Evolutionary conservation across 2,329 filamentous ascomycete genomes (phyloP), one percentile per base, ranked within the genome.

Genomic region (Venturia oleaginea): DNA sequence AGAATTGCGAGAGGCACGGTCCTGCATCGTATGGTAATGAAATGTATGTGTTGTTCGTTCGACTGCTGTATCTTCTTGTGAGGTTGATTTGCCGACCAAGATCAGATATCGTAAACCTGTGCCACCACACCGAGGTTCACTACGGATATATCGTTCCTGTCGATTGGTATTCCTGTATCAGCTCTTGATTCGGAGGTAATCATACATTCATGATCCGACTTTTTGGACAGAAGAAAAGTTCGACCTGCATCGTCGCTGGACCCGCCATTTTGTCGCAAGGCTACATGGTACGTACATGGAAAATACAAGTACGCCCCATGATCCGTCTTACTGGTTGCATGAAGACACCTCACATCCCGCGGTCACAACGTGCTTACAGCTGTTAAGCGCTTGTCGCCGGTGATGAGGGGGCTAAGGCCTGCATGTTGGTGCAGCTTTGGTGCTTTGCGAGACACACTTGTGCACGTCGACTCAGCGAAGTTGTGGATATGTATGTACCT

Each of bases 281-380:
- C 46, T 51, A 27, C 46, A 51, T 27, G 22, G 46, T 27, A 51
- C 8, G 22, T 51, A 51, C 46, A 51, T 51, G 24, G 3, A 46
- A 22, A 2, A 46, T 22, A 46, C 42, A 22, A 46, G 17, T 22
- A n/a, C 42, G 42, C 42, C n/a, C 5, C 17, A 43, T 46, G 42
- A 7, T 46, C 42, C 1, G 42, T 46, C 42, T 51, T 13, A 15
- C 24, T 27, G 46, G 46, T 10, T 15, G n/a, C 46, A 5, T 51
- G 43, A 48, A 48, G 43, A 48, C 13, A 48, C 2, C n/a, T 27
- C 22, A 27, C 22, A 22, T n/a, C 30, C 51, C 51, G 51, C 51
- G n/a, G 51, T 34, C 51, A 34, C 51, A 57, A 57, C 51, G 51
- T 32, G 34, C 30, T 57, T 34, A 30, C 51, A 57, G 51, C 51